A percentile compares a stretch with the other conserved stretches of the same genome.
phyloP scores from a whole-genome alignment of 495 filamentous ascomycete species.

The Penicillium mononematosum region DNA sequence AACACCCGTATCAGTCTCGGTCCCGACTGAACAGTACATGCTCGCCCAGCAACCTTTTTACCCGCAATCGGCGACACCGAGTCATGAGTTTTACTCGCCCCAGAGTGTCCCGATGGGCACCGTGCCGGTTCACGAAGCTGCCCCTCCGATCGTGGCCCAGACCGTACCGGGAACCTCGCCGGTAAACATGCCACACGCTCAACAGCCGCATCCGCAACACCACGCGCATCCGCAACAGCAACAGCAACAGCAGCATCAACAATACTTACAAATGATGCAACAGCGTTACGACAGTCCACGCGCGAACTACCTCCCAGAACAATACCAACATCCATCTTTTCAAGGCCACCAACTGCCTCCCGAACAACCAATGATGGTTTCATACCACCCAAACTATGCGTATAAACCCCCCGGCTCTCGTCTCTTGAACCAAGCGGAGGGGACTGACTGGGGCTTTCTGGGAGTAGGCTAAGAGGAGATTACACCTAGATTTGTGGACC shows the following conservation, averaged over 20 bases:
- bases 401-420: slow-evolving; percentile 39
- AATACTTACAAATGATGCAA: slow-evolving; percentile 43
- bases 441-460: slow-evolving; percentile 49
- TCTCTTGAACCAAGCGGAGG: slow-evolving; percentile 45
- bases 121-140: slow-evolving; percentile 33
- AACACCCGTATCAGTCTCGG: slow-evolving; percentile 30
- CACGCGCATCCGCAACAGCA: slow-evolving; percentile 28
- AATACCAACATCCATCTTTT: slow-evolving; percentile 37
- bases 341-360: slow-evolving; percentile 32
- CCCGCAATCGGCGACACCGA: slow-evolving; percentile 36
- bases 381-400: slow-evolving; percentile 40
- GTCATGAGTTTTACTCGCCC: slow-evolving; percentile 41
- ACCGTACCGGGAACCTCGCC: slow-evolving; percentile 35
- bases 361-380: slow-evolving; percentile 39
- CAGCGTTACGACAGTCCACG: slow-evolving; percentile 41
- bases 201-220: slow-evolving; percentile 29
- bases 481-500: slow-evolving; percentile 18
- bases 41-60: slow-evolving; percentile 44
- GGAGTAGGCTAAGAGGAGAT: slow-evolving; percentile 42
- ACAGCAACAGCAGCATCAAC: slow-evolving; percentile 23
- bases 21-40: slow-evolving; percentile 41
- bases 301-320: slow-evolving; percentile 37
- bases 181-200: slow-evolving; percentile 36
- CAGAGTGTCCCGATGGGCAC: slow-evolving; percentile 35
- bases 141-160: slow-evolving; percentile 33